phyloP scores from a whole-genome alignment of 2,329 filamentous ascomycete species.

The Colletotrichum caudatum region DNA sequence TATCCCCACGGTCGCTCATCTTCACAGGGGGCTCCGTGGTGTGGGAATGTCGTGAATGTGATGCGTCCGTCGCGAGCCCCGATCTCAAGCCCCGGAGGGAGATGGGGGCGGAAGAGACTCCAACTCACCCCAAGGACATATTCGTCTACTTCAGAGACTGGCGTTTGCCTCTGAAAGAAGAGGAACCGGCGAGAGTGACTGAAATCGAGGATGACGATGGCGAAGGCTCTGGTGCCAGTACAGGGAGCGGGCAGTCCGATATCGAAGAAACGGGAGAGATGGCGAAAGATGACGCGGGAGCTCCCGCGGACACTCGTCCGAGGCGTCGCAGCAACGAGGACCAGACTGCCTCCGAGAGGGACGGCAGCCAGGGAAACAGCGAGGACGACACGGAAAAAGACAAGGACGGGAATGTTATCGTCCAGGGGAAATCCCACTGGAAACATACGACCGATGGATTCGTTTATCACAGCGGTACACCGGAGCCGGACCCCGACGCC shows the following conservation, averaged over 20 bases:
- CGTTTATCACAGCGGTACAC: not conserved
- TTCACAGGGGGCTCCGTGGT: not conserved
- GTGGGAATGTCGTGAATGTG: constrained; percentile 27
- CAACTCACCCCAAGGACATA: constrained; percentile 19
- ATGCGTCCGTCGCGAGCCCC: not conserved
- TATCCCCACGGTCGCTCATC: constrained; percentile 13
- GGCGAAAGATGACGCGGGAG: not conserved
- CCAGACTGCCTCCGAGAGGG: not conserved
- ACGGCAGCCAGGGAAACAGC: not conserved
- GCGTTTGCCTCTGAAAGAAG: not conserved
- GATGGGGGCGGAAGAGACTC: not conserved
- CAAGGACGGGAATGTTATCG: rapidly evolving
- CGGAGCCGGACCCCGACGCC: not conserved
- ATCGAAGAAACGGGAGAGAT: not conserved
- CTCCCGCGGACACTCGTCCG: not conserved
- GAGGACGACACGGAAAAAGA: not conserved
- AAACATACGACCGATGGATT: not conserved
- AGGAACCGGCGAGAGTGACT: not conserved
- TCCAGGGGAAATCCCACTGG: not conserved
- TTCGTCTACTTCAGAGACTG: constrained; percentile 27
- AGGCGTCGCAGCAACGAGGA: not conserved
- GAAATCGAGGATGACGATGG: not conserved
- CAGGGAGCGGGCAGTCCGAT: not conserved
- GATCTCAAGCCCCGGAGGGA: not conserved
- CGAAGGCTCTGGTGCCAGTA: not conserved